These are phyloP conservation scores for Chlamydomonas sp. DNA, from an alignment of 139 green algal genomes.

Conservation along the genomic window DNA sequence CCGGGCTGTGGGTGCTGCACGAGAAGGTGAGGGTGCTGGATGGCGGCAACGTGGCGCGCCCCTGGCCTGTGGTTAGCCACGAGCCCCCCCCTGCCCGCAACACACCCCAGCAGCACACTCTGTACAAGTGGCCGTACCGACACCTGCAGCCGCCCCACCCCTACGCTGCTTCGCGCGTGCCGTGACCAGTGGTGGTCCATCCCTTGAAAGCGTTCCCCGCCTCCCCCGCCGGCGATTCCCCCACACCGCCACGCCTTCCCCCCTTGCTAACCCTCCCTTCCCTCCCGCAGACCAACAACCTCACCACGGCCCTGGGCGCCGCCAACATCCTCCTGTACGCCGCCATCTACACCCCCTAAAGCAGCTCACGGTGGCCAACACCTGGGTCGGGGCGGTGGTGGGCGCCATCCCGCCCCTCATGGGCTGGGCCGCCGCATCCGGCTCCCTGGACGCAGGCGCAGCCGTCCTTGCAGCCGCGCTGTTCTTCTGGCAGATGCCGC, in stretches of 20 bases:
- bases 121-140: too few relatives aligned
- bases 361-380: slow-evolving; percentile 80
- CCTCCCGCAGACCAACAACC: slow-evolving; percentile 79
- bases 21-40: slow-evolving; percentile 58
- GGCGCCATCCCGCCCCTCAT: slow-evolving; percentile 98
- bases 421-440: slow-evolving; percentile 90
- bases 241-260: background rate
- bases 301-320: slow-evolving; percentile 87
- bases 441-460: slow-evolving; percentile 59
- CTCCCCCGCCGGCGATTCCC: too few relatives aligned
- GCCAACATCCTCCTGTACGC: slow-evolving; percentile 97
- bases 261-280: background rate
- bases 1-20: slow-evolving; percentile 78
- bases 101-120: too few relatives aligned
- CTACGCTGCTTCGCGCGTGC: too few relatives aligned
- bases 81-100: too few relatives aligned
- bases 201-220: background rate
- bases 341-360: slow-evolving; percentile 97
- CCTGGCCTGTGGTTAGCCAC: too few relatives aligned
- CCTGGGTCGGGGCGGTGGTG: slow-evolving; percentile 97
- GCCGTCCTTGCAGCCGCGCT: slow-evolving; percentile 86
- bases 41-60: background rate
- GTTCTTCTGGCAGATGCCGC: slow-evolving; percentile 99
- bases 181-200: too few relatives aligned
- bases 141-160: too few relatives aligned